These are phyloP conservation scores for Pseudonitzschia multiseries DNA, from an alignment of 108 stramenopile genomes.

Conservation along the genomic window DNA sequence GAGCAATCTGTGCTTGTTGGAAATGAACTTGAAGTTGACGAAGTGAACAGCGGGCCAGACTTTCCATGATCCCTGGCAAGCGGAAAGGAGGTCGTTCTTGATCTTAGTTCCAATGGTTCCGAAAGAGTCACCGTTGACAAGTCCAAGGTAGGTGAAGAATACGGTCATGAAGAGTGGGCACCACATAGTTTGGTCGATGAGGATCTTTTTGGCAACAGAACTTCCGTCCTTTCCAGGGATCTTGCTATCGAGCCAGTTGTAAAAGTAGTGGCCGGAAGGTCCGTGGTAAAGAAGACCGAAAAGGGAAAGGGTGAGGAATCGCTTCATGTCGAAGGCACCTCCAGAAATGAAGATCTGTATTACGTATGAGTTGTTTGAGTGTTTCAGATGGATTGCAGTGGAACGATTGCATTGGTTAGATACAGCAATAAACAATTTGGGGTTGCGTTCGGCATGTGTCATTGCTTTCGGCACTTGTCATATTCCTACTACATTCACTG, in stretches of 20 bases:
- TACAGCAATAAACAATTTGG: not conserved
- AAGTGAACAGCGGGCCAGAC: slow-evolving; percentile 96
- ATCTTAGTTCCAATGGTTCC: slow-evolving; percentile 87
- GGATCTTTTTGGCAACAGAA: slow-evolving; percentile 89
- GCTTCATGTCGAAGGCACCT: slow-evolving; percentile 91
- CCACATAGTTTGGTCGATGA: slow-evolving; percentile 94
- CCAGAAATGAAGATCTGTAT: slow-evolving; percentile 88
- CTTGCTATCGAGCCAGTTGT: slow-evolving; percentile 93
- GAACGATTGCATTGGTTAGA: not conserved
- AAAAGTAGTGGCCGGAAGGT: slow-evolving; percentile 98
- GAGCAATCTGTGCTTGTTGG: slow-evolving; percentile 92
- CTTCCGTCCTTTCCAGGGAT: slow-evolving; percentile 81
- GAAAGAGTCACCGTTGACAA: slow-evolving; percentile 89
- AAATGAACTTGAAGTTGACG: slow-evolving; percentile 97
- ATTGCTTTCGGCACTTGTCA: no score
- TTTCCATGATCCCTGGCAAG: slow-evolving; percentile 97
- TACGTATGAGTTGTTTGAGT: not conserved
- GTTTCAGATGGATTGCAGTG: not conserved
- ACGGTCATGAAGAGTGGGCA: slow-evolving; percentile 96
- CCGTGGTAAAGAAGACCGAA: slow-evolving; percentile 98
- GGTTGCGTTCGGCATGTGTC: no score
- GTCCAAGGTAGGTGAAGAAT: slow-evolving; percentile 97
- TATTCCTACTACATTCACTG: no score
- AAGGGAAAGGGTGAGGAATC: slow-evolving; percentile 89
- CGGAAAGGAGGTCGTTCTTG: slow-evolving; percentile 89